A percentile compares a stretch with the other conserved stretches of the same genome.
These are phyloP conservation scores for Penicillium antarcticum DNA, from an alignment of 495 filamentous ascomycete genomes.

Conservation along the genomic window DNA sequence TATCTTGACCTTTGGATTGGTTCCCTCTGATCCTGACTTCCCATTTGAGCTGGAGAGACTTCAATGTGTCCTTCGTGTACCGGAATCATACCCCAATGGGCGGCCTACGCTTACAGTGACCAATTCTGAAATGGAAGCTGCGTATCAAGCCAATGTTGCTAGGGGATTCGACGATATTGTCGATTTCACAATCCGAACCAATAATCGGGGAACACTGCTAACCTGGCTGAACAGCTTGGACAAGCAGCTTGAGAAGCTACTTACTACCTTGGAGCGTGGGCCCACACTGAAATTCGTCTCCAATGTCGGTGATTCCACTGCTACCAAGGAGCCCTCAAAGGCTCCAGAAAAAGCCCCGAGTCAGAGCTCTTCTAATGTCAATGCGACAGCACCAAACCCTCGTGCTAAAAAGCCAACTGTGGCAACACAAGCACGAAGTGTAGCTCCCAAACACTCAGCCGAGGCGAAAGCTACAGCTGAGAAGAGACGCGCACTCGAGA, in stretches of 20 bases:
- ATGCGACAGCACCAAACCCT: not conserved
- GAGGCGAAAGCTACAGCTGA: slow-evolving; percentile 62
- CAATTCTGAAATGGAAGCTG: slow-evolving; percentile 76
- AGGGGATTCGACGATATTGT: slow-evolving; percentile 71
- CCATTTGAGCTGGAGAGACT: slow-evolving; percentile 72
- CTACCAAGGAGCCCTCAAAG: slow-evolving; percentile 37
- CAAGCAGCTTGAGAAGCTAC: slow-evolving; percentile 65
- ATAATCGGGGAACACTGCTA: slow-evolving; percentile 59
- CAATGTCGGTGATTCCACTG: slow-evolving; percentile 40
- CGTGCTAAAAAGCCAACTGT: not conserved
- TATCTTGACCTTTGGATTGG: slow-evolving; percentile 59
- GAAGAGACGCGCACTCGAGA: slow-evolving; percentile 60
- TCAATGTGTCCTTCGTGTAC: slow-evolving; percentile 71
- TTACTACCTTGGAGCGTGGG: slow-evolving; percentile 67
- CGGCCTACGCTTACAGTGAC: slow-evolving; percentile 60
- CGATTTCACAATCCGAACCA: slow-evolving; percentile 41
- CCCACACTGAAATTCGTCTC: slow-evolving; percentile 76
- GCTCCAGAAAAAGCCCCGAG: slow-evolving; percentile 47
- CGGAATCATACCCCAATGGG: slow-evolving; percentile 55
- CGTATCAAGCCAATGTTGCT: slow-evolving; percentile 78
- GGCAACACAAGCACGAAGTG: slow-evolving; percentile 23
- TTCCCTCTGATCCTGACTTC: slow-evolving; percentile 85
- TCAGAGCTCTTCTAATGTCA: slow-evolving; percentile 4
- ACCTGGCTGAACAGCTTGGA: slow-evolving; percentile 70
- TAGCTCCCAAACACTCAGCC: slow-evolving; percentile 41